Conservation (phyloP, 192 early-diverging fungal genomes). For the Geranomyces michiganensis region DNA sequence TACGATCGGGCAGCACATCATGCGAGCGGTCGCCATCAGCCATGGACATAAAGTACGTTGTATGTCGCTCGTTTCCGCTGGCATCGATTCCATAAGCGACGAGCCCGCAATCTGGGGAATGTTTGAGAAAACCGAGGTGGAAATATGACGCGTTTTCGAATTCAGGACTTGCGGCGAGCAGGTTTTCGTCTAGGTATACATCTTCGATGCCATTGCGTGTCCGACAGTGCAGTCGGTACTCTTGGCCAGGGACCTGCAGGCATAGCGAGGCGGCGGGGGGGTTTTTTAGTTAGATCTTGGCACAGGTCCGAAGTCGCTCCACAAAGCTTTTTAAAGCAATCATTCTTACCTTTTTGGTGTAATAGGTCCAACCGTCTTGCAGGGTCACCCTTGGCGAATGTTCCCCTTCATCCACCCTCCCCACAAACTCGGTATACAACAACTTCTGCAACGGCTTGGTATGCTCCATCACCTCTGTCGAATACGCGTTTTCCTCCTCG, state of each 20-base stretch:
- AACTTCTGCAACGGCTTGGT: conserved; percentile 56
- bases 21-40: conserved; percentile 27
- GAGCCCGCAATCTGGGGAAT: conserved; percentile 55
- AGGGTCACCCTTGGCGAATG: conserved; percentile 49
- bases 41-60: conserved; percentile 54
- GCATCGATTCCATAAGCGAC: conserved; percentile 62
- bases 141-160: conserved; percentile 61
- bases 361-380: conserved; percentile 61
- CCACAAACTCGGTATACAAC: conserved; percentile 67
- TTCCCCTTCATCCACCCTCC: conserved; percentile 59
- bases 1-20: conserved; percentile 45
- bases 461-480: conserved; percentile 47
- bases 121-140: conserved; percentile 58
- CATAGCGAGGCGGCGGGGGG: neutral
- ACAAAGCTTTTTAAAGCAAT: neutral
- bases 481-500: conserved; percentile 58
- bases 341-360: conserved; percentile 49
- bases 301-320: neutral
- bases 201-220: conserved; percentile 38
- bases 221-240: conserved; percentile 51
- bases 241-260: conserved; percentile 41
- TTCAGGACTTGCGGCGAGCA: conserved; percentile 47
- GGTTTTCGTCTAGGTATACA: conserved; percentile 58
- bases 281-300: conserved; percentile 1
- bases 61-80: conserved; percentile 56